Evolutionary conservation across 306 rosid species (phyloP).

Genomic region (Cucumis melo): DNA sequence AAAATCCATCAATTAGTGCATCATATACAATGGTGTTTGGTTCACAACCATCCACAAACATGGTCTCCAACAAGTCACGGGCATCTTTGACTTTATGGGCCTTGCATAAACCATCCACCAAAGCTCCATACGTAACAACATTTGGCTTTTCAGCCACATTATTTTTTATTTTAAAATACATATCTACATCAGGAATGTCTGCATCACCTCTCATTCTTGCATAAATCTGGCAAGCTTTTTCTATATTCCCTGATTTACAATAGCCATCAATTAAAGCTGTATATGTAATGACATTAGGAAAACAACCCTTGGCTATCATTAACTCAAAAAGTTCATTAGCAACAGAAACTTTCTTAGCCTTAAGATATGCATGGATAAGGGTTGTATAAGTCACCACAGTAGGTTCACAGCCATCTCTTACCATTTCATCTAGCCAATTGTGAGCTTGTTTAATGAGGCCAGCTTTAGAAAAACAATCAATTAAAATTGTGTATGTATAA

Average conservation of each 20-base stretch:
- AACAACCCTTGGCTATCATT: constrained; percentile 60
- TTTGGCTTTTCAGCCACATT: constrained; percentile 33
- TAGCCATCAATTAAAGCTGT: constrained; percentile 80
- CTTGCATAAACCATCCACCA: constrained; percentile 90
- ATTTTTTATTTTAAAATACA: constrained; percentile 42
- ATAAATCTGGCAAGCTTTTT: constrained; percentile 66
- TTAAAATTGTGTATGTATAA: constrained; percentile 62
- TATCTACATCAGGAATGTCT: constrained; percentile 42
- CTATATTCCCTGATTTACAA: constrained; percentile 65
- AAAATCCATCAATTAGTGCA: constrained; percentile 80
- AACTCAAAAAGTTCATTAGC: constrained; percentile 65
- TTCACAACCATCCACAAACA: constrained; percentile 51
- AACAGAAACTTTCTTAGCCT: constrained; percentile 46
- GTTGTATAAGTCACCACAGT: constrained; percentile 83
- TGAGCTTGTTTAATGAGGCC: constrained; percentile 73
- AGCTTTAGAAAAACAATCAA: constrained; percentile 71
- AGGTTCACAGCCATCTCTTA: constrained; percentile 52
- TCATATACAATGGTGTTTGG: constrained; percentile 64
- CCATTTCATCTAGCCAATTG: constrained; percentile 72
- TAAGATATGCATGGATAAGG: constrained; percentile 71
- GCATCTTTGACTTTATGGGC: constrained; percentile 65
- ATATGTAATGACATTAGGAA: constrained; percentile 63
- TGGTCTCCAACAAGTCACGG: constrained; percentile 41
- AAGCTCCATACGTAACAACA: constrained; percentile 65
- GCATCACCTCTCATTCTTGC: constrained; percentile 56